phyloP scores from a whole-genome alignment of 495 filamentous ascomycete genomes.

The Cercophora scortea region DNA sequence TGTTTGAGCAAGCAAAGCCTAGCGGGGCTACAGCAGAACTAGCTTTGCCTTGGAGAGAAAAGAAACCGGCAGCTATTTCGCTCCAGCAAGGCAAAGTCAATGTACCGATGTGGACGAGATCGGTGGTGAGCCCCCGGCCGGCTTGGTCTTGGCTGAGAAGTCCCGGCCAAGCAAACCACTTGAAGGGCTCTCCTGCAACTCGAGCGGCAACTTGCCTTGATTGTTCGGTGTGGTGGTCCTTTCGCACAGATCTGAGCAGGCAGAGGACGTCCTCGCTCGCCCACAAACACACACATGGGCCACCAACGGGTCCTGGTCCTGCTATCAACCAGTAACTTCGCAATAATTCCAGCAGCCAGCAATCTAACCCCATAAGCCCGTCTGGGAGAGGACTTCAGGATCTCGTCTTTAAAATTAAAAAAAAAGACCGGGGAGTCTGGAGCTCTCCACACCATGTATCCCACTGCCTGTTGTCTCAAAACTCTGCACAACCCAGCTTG shows the following conservation, averaged over 20 bases:
- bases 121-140: conserved; percentile 9
- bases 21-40: background rate
- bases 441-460: conserved; percentile 21
- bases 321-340: conserved; percentile 6
- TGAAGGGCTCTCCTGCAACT: conserved; percentile 19
- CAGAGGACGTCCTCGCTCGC: conserved; percentile 4
- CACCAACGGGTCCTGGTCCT: conserved; percentile 6
- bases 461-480: conserved; percentile 27
- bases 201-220: conserved; percentile 26
- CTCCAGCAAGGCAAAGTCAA: background rate
- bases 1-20: too few species aligned
- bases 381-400: conserved; percentile 12
- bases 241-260: conserved; percentile 19
- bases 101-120: background rate
- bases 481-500: conserved; percentile 20
- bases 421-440: conserved; percentile 21
- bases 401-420: conserved; percentile 16
- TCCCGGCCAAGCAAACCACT: conserved; percentile 5
- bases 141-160: conserved; percentile 13
- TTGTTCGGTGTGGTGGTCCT: conserved; percentile 20
- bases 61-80: background rate
- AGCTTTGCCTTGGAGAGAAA: background rate
- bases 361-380: conserved; percentile 18
- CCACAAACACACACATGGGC: conserved; percentile 17
- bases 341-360: conserved; percentile 9